Evolutionary conservation across 139 green algal species (phyloP).

Genomic region (Gonium pectorale): DNA sequence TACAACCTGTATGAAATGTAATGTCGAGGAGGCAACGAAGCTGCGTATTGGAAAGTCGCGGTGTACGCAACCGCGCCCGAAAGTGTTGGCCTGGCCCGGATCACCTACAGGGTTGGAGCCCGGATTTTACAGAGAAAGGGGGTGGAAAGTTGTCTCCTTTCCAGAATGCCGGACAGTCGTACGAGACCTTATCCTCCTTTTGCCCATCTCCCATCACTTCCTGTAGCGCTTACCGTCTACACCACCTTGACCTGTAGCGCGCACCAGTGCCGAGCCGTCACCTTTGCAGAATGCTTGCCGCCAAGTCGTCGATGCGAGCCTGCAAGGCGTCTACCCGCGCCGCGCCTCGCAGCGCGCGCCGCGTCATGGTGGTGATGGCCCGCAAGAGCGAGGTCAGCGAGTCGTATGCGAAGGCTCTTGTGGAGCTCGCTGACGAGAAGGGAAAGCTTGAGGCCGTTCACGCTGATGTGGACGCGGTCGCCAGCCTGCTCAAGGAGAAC

Average conservation of each 20-base stretch:
- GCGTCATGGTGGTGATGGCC: conserved; percentile 36
- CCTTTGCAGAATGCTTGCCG: conserved; percentile 32
- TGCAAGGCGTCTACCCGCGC: conserved; percentile 40
- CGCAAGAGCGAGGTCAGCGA: conserved; percentile 66
- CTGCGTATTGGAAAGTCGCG: too few relatives aligned
- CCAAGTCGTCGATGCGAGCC: conserved; percentile 37
- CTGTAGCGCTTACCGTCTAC: too few relatives aligned
- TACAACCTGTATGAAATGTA: too few relatives aligned
- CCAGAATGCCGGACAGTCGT: too few relatives aligned
- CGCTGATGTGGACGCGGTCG: conserved; percentile 80
- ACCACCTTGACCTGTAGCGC: too few relatives aligned
- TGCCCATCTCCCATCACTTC: background rate
- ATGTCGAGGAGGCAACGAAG: too few relatives aligned
- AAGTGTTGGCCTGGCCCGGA: too few relatives aligned
- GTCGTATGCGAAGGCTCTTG: conserved; percentile 94
- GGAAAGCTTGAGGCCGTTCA: conserved; percentile 91
- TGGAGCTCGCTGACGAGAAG: conserved; percentile 90
- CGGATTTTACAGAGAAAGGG: too few relatives aligned
- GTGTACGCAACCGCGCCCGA: too few relatives aligned
- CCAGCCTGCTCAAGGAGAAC: conserved; percentile 77
- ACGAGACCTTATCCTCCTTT: too few relatives aligned
- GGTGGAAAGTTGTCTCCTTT: too few relatives aligned
- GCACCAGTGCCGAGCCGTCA: conserved; percentile 6
- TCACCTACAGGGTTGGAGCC: too few relatives aligned
- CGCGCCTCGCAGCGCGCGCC: conserved; percentile 18